These are phyloP conservation scores for Hypoxylon subgilvum DNA, from an alignment of 495 filamentous ascomycete genomes.

Conservation along the genomic window DNA sequence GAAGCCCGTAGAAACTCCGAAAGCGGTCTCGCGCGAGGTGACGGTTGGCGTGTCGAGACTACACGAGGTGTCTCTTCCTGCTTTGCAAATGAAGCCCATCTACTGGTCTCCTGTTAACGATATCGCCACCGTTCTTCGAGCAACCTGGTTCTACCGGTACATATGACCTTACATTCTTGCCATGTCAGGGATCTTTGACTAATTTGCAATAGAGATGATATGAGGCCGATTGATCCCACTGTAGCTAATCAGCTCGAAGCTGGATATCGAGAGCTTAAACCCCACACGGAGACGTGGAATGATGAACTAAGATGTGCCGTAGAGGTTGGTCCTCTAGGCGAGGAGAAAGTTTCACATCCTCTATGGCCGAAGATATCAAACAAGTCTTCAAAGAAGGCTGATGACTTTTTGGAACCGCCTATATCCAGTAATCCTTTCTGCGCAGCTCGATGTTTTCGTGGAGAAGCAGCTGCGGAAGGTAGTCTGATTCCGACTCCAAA, in stretches of 20 bases:
- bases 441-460: conserved; percentile 59
- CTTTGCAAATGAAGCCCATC: conserved; percentile 87
- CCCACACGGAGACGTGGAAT: conserved; percentile 91
- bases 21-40: conserved; percentile 55
- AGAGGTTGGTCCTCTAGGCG: conserved; percentile 86
- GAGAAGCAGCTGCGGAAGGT: conserved; percentile 62
- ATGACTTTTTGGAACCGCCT: conserved; percentile 48
- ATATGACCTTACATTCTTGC: neutral
- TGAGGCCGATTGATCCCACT: conserved; percentile 85
- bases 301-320: conserved; percentile 91
- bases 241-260: conserved; percentile 91
- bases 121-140: conserved; percentile 77
- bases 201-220: conserved; percentile 65
- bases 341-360: conserved; percentile 83
- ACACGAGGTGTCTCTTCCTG: conserved; percentile 63
- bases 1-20: conserved; percentile 8
- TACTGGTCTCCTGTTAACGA: conserved; percentile 98
- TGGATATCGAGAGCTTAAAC: conserved; percentile 83
- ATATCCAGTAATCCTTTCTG: conserved; percentile 62
- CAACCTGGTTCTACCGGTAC: conserved; percentile 92
- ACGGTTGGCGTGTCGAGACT: conserved; percentile 79
- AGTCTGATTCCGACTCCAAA: conserved; percentile 49
- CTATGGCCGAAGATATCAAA: conserved; percentile 71
- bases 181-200: conserved; percentile 3
- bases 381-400: conserved; percentile 47